Conservation (phyloP, 345 rosid genomes). For the Stellera chamaejasme region DNA sequence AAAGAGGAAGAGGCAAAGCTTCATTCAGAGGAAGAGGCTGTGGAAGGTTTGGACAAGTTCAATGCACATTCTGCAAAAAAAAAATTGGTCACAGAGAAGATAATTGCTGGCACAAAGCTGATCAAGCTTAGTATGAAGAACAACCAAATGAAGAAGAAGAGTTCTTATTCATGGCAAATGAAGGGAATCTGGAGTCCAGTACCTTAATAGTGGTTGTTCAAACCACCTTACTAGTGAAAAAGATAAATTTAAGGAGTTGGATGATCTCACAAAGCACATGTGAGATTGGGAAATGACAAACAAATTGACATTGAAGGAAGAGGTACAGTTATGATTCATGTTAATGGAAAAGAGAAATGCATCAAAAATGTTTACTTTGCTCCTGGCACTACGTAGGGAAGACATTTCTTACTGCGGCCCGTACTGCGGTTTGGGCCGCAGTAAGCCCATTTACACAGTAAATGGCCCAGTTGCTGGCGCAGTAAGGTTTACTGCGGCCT, state of each 20-base stretch:
- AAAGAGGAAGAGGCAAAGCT: neutral
- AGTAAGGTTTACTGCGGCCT: too few species aligned
- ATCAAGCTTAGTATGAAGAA: neutral
- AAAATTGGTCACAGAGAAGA: neutral
- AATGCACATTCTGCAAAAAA: slow-evolving; percentile 1
- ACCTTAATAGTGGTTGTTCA: neutral
- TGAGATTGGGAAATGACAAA: slow-evolving; percentile 1
- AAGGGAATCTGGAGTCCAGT: neutral
- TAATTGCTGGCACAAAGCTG: neutral
- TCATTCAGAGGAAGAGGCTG: neutral
- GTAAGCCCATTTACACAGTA: too few species aligned
- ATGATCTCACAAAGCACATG: neutral
- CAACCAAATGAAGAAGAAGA: neutral
- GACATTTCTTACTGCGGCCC: too few species aligned
- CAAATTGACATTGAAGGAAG: neutral
- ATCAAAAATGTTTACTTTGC: too few species aligned
- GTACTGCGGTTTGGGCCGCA: too few species aligned
- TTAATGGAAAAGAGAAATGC: too few species aligned
- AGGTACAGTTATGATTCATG: too few species aligned
- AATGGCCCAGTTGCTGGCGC: too few species aligned
- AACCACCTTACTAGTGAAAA: neutral
- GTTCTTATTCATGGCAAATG: neutral
- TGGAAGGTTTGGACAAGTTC: neutral
- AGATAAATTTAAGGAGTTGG: neutral
- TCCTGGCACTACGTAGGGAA: too few species aligned